phyloP scores from a whole-genome alignment of 768 basidiomycete genomes.

The Paxillus rubicundulus region DNA sequence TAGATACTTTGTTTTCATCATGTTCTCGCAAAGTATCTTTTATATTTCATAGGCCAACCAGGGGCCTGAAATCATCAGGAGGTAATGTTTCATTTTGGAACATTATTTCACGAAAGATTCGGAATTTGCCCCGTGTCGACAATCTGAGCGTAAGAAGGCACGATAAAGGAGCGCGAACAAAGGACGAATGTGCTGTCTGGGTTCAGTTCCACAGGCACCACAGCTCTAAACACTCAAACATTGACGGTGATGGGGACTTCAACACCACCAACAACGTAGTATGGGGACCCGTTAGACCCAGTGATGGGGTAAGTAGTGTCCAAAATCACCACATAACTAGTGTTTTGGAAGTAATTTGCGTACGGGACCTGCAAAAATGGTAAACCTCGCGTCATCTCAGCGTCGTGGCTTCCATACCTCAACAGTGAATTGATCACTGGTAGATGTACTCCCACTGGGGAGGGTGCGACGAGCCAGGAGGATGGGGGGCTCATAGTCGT shows the following conservation, averaged over 20 bases:
- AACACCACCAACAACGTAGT: slow-evolving; percentile 23
- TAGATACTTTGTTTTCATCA: too few relatives aligned
- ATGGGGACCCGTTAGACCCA: slow-evolving; percentile 19
- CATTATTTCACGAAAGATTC: too few relatives aligned
- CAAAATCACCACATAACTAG: slow-evolving; percentile 23
- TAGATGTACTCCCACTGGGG: slow-evolving; percentile 1
- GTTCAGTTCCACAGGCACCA: not conserved
- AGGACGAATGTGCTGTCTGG: not conserved
- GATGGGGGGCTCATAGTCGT: slow-evolving; percentile 29
- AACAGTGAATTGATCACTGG: slow-evolving; percentile 18
- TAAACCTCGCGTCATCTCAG: slow-evolving; percentile 1
- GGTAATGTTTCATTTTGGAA: too few relatives aligned
- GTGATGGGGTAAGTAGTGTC: slow-evolving; percentile 22
- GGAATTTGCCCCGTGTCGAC: too few relatives aligned
- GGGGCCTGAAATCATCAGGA: too few relatives aligned
- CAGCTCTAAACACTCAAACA: not conserved
- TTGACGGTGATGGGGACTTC: slow-evolving; percentile 15
- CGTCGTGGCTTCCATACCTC: slow-evolving; percentile 5
- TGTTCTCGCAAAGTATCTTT: too few relatives aligned
- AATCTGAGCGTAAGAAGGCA: too few relatives aligned
- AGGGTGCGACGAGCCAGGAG: slow-evolving; percentile 24
- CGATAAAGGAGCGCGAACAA: not conserved
- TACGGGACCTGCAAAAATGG: slow-evolving; percentile 19
- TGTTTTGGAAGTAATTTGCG: slow-evolving; percentile 19
- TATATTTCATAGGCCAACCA: too few relatives aligned